Conservation (phyloP, 148 eudicot genomes). For the Salicornia ramosissima region DNA sequence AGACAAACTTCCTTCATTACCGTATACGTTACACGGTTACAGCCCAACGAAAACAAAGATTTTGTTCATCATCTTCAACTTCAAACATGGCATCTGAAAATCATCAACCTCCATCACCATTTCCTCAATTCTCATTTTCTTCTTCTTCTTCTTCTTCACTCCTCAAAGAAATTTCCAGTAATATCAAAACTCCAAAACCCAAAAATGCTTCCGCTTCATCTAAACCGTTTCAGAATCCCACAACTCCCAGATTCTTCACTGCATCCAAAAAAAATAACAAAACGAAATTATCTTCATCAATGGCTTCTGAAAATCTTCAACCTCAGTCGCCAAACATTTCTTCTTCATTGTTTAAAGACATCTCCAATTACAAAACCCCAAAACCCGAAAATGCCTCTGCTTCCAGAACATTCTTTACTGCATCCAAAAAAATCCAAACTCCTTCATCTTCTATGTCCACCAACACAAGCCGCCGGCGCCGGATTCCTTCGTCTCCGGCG, state of each 20-base stretch:
- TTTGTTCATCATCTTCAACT: neutral
- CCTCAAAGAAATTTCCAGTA: conserved; percentile 16
- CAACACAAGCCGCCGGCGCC: conserved; percentile 21
- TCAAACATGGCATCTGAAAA: conserved; percentile 13
- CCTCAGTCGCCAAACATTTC: conserved; percentile 23
- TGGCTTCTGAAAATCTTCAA: conserved; percentile 15
- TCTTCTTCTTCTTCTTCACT: conserved; percentile 33
- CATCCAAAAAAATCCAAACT: conserved; percentile 40
- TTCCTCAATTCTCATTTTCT: conserved; percentile 6
- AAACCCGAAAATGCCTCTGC: conserved; percentile 37
- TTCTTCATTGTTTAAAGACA: conserved; percentile 54
- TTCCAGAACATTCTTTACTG: conserved; percentile 55
- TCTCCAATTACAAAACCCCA: conserved; percentile 84
- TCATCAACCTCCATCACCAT: conserved; percentile 24
- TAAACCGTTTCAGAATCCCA: too few relatives aligned
- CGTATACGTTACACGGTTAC: neutral
- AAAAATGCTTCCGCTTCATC: too few relatives aligned
- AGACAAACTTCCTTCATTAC: conserved; percentile 5
- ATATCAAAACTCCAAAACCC: too few relatives aligned
- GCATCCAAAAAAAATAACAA: too few relatives aligned
- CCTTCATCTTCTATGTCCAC: conserved; percentile 35
- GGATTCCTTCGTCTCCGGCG: conserved; percentile 25
- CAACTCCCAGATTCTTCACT: too few relatives aligned
- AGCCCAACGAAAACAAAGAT: neutral
- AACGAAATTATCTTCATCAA: neutral